Conservation (phyloP, 176 grass and related monocot species). For the Oryza longistaminata region DNA sequence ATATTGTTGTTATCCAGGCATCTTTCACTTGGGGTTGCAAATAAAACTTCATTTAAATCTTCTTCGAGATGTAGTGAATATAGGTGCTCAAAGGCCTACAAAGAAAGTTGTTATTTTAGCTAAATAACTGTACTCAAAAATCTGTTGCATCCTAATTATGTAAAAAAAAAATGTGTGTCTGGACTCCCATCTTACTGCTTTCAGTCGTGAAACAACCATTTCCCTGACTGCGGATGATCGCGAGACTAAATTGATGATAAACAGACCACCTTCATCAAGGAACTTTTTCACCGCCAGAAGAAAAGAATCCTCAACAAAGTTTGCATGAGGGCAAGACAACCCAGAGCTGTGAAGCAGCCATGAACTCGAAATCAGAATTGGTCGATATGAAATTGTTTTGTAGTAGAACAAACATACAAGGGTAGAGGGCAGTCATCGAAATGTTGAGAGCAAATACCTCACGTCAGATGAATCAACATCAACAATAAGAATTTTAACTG, state of each 20-base stretch:
- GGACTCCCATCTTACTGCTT: conserved; percentile 49
- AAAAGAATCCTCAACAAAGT: conserved; percentile 89
- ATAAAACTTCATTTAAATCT: conserved; percentile 87
- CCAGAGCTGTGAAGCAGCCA: conserved; percentile 62
- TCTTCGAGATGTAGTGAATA: conserved; percentile 89
- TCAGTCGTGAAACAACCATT: conserved; percentile 61
- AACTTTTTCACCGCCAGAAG: conserved; percentile 61
- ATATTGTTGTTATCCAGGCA: conserved; percentile 39
- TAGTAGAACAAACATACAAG: neutral
- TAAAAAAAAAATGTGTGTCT: neutral
- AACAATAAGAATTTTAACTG: conserved; percentile 72
- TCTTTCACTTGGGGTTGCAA: conserved; percentile 51
- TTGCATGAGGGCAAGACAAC: conserved; percentile 71
- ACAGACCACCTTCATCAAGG: conserved; percentile 67
- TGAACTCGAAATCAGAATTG: conserved; percentile 9
- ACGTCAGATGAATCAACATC: conserved; percentile 97
- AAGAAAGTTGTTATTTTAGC: neutral
- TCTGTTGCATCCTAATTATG: neutral
- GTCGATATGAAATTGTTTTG: conserved; percentile 17
- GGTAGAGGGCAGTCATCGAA: neutral
- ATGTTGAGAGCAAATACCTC: conserved; percentile 51
- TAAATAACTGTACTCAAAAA: neutral
- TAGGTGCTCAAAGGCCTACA: conserved; percentile 69
- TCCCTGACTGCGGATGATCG: conserved; percentile 67
- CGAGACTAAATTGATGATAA: conserved; percentile 82